A percentile compares a stretch with the other conserved stretches of the same genome.
These are phyloP conservation scores for Torulaspora indica DNA, from an alignment of 805 yeast genomes.

Conservation along the genomic window DNA sequence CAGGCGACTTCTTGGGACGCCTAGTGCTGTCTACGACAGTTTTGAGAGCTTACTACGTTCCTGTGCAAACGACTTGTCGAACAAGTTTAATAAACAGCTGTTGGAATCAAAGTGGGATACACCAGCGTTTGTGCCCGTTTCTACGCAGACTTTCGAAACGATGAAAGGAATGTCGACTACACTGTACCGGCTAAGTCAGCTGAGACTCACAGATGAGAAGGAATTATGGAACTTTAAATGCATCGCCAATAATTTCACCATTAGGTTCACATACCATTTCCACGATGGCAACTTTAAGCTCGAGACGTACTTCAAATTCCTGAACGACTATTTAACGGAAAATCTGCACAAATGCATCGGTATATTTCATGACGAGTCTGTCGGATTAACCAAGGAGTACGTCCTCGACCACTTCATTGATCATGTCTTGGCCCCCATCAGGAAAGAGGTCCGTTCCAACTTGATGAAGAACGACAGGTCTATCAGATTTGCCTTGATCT, in stretches of 20 bases:
- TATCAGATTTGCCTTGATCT: slow-evolving; percentile 35
- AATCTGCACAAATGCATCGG: slow-evolving; percentile 41
- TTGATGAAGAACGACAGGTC: slow-evolving; percentile 39
- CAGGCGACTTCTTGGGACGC: neutral
- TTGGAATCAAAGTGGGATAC: slow-evolving; percentile 34
- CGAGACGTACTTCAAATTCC: slow-evolving; percentile 49
- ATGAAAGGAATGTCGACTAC: slow-evolving; percentile 21
- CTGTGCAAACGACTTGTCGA: slow-evolving; percentile 12
- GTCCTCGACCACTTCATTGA: slow-evolving; percentile 40
- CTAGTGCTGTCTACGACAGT: neutral
- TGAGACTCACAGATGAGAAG: slow-evolving; percentile 6
- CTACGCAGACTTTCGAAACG: slow-evolving; percentile 13
- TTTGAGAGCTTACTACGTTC: slow-evolving; percentile 16
- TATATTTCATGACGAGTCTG: slow-evolving; percentile 37
- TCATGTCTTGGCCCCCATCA: slow-evolving; percentile 40
- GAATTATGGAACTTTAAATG: slow-evolving; percentile 45
- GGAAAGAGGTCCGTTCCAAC: slow-evolving; percentile 39
- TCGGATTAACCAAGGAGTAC: slow-evolving; percentile 27
- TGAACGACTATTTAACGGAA: slow-evolving; percentile 43
- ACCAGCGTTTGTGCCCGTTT: slow-evolving; percentile 14
- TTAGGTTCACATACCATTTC: slow-evolving; percentile 54
- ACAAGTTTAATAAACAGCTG: slow-evolving; percentile 18
- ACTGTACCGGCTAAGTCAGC: slow-evolving; percentile 21
- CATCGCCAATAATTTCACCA: slow-evolving; percentile 42
- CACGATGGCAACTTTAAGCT: slow-evolving; percentile 38